A percentile compares a stretch with the other conserved stretches of the same genome.
Evolutionary conservation across 2,329 filamentous ascomycete genomes (phyloP).

Genomic region (Fusarium cyanostomum): DNA sequence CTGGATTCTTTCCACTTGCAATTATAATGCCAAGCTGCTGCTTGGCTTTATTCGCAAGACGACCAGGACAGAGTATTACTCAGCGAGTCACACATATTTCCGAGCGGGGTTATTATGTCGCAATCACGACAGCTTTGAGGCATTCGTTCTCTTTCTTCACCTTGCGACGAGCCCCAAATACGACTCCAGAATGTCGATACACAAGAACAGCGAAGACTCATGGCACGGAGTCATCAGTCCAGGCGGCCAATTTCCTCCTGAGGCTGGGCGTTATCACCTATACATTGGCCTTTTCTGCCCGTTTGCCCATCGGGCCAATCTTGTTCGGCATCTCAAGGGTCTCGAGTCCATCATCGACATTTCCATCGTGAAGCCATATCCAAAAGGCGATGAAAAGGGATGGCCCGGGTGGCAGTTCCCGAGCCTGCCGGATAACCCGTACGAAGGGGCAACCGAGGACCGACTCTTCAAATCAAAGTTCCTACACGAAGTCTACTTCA

Average conservation of each 20-base stretch:
- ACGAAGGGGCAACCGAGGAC: slow-evolving; percentile 68
- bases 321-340: slow-evolving; percentile 77
- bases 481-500: slow-evolving; percentile 76
- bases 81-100: slow-evolving; percentile 4
- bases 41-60: too few species aligned
- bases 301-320: slow-evolving; percentile 76
- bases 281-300: slow-evolving; percentile 70
- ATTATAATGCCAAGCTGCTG: too few species aligned
- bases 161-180: neutral
- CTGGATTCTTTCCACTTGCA: too few species aligned
- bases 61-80: neutral
- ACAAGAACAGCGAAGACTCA: slow-evolving; percentile 34
- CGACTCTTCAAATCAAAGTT: slow-evolving; percentile 72
- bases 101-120: slow-evolving; percentile 13
- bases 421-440: slow-evolving; percentile 57
- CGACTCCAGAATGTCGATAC: slow-evolving; percentile 23
- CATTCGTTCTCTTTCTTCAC: neutral
- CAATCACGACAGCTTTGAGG: neutral
- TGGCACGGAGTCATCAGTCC: slow-evolving; percentile 39
- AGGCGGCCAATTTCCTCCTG: slow-evolving; percentile 59
- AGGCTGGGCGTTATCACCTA: slow-evolving; percentile 67
- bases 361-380: slow-evolving; percentile 71
- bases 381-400: slow-evolving; percentile 70
- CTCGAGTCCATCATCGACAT: slow-evolving; percentile 74
- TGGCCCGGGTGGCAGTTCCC: slow-evolving; percentile 73